Evolutionary conservation across 1,139 yeast species (phyloP), one percentile per base, ranked within the genome.

Genomic region (Pichia sp.): DNA sequence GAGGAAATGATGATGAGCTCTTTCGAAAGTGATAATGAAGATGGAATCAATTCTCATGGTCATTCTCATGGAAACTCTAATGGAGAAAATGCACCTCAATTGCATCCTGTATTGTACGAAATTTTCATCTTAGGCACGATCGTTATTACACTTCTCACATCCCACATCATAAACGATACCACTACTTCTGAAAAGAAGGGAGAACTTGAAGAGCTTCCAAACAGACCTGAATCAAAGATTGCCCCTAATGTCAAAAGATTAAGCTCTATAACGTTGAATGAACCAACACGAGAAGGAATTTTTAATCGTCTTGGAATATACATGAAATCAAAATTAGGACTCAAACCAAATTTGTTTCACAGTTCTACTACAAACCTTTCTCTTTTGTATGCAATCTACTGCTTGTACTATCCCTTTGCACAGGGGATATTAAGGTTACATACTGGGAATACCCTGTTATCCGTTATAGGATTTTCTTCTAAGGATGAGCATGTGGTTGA

Each of bases 291-390:
- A 13, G 58, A 51, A 34, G 50, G 54, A 3, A 8, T 52, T 8
- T 6, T 32, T 8, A 8, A 32, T 5, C 30, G 53, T 23, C 5
- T 50, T 10, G 34, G 11, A 8, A 10, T 13, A 26, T 45, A 15
- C 26, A 11, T 51, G 3, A 45, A 29, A 6, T 30, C 29, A 5
- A 45, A 42, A 47, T 42, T 54, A 1, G 56, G 53, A 29, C 66
- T 53, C 67, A 70, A 56, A 1, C 57, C 57, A 15, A 61, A 55
- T 73, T 70, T 68, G 7, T 51, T 78, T 49, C 77, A 76, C 55
- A 81, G 80, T 62, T 90, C 92, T 1, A 81, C 89, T 0, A 84
- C 84, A 61, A 65, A 82, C 42, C 72, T 86, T 52, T 86, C 95
- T 0, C 67, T 86, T 34, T 61, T 78, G 1, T 85, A 84, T 63